phyloP scores from a whole-genome alignment of 148 eudicot species.

The Polygonum aviculare region DNA sequence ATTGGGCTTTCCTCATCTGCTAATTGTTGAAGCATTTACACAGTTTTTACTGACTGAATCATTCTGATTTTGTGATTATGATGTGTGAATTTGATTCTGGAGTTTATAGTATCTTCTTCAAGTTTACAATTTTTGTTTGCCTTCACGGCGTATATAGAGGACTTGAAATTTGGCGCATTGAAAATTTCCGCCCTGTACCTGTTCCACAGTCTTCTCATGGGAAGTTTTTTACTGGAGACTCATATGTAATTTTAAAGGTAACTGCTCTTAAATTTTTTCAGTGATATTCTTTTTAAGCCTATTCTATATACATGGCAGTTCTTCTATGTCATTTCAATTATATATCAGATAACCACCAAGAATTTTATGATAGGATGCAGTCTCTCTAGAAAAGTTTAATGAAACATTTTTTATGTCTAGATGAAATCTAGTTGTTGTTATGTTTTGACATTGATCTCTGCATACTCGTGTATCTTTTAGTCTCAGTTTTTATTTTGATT shows the following conservation, averaged over 20 bases:
- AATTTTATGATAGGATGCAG: not conserved
- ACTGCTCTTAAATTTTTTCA: not conserved
- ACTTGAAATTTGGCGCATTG: constrained; percentile 93
- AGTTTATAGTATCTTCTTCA: not conserved
- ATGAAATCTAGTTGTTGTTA: not conserved
- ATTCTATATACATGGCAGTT: not conserved
- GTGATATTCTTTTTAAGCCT: not conserved
- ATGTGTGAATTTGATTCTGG: not conserved
- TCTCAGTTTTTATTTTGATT: not conserved
- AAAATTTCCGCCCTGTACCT: constrained; percentile 66
- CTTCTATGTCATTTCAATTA: not conserved
- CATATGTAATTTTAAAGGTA: constrained; percentile 82
- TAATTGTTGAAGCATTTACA: not conserved
- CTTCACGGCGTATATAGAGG: constrained; percentile 61
- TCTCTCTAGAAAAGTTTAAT: not conserved
- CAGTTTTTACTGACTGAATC: not conserved
- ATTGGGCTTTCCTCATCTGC: not conserved
- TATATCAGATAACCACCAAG: not conserved
- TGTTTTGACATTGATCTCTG: not conserved
- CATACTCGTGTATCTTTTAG: not conserved
- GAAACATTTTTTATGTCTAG: not conserved
- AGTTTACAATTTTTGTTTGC: constrained; percentile 14
- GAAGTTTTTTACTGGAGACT: constrained; percentile 79
- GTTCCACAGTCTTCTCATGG: constrained; percentile 62
- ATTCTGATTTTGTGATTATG: not conserved